These are phyloP conservation scores for Euphrasia confusa DNA, from an alignment of 257 asterid genomes.

Conservation along the genomic window DNA sequence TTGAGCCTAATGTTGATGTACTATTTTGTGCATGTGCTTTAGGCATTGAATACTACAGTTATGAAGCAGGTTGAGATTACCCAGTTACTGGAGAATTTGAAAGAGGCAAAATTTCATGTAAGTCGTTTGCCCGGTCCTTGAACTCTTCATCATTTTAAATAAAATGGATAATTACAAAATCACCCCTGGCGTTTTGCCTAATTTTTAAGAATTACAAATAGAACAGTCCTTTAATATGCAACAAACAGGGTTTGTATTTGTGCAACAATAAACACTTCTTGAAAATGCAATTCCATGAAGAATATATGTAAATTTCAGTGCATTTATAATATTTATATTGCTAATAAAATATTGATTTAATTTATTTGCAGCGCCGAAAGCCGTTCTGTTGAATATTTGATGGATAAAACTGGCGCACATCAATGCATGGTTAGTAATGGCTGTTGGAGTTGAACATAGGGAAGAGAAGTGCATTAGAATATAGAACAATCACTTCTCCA, in stretches of 20 bases:
- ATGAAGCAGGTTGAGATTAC: slow-evolving; percentile 71
- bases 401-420: slow-evolving; percentile 12
- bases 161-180: neutral
- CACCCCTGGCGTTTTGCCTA: neutral
- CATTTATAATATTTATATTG: neutral
- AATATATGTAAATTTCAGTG: neutral
- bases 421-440: slow-evolving; percentile 6
- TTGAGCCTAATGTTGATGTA: slow-evolving; percentile 16
- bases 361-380: slow-evolving; percentile 43
- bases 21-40: slow-evolving; percentile 27
- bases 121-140: slow-evolving; percentile 25
- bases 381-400: slow-evolving; percentile 41
- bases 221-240: neutral
- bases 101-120: slow-evolving; percentile 65
- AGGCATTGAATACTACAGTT: slow-evolving; percentile 73
- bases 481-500: slow-evolving; percentile 8
- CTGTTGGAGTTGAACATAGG: slow-evolving; percentile 21
- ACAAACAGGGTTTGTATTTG: neutral
- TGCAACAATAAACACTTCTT: neutral
- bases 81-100: slow-evolving; percentile 56
- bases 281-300: neutral
- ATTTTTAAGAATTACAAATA: neutral
- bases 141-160: neutral
- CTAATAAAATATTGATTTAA: slow-evolving; percentile 9
- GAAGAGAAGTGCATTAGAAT: slow-evolving; percentile 3